Base-by-base conservation (phyloP, 225 moss, liverwort and hornwort genomes). In the Takakia lepidozioides region DNA sequence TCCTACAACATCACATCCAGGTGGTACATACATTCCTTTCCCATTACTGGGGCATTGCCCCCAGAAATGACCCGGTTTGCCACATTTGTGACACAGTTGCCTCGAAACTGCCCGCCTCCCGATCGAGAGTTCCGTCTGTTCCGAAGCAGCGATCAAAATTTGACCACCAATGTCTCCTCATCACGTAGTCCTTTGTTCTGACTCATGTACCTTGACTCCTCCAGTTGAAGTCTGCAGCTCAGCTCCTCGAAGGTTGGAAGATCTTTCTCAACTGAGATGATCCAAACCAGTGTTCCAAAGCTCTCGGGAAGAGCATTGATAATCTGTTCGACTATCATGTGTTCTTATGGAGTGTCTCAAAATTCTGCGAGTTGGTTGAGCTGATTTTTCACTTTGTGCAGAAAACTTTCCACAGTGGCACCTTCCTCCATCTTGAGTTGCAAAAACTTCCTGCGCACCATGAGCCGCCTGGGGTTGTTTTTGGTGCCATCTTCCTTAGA, bases 241-340 rank as follows among this genome's bases (percentile, higher is more conserved):
- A 48, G 47, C 15, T 48, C 47, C 3, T 48, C 47, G 7, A 48
- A 8, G 3, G 8, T 25, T 2, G n/a, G 26, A 8, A 25, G 14
- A 19, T 7, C n/a, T 24, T 48, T 48, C 25, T 48, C 47, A 48
- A 2, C 27, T 2, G 2, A 11, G 10, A 48, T 27, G 6, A 48
- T n/a, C 2, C 25, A 23, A 11, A 48, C 26, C 2, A 48, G 27
- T 20, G 47, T 48, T 25, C 3, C 25, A 27, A 25, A 48, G 25
- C 25, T 48, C 26, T 11, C n/a, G 3, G 26, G 47, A 13, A 48
- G 47, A 25, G 13, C 47, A 25, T 48, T 48, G 25, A 48, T 10
- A 14, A 48, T 27, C 47, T 48, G 25, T 10, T 48, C 25, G 10
- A 48, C 47, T 3, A 48, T 48, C 2, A 48, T 16, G n/a, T 10